Conservation (phyloP, 306 rosid species). For the Pueraria montana region DNA sequence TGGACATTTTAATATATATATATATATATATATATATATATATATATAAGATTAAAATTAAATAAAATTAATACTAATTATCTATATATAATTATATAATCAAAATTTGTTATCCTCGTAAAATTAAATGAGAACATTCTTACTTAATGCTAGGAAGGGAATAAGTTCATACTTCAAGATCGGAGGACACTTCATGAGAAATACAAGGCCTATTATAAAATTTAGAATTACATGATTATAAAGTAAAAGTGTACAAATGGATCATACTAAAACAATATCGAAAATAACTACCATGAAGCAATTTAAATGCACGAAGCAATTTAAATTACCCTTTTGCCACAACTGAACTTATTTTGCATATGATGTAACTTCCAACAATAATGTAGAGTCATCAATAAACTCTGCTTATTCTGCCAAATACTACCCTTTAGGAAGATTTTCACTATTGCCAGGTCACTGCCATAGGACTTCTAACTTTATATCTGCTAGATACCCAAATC, state of each 20-base stretch:
- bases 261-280: neutral
- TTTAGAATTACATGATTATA: neutral
- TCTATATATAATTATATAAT: too few relatives aligned
- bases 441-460: slow-evolving; percentile 68
- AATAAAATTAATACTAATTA: too few relatives aligned
- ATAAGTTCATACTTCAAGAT: neutral
- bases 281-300: slow-evolving; percentile 19
- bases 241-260: neutral
- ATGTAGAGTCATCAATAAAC: slow-evolving; percentile 19
- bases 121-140: too few relatives aligned
- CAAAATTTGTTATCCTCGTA: neutral
- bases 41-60: too few relatives aligned
- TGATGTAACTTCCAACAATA: slow-evolving; percentile 30
- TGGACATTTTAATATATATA: too few relatives aligned
- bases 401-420: slow-evolving; percentile 3
- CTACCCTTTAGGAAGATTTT: neutral
- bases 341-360: neutral
- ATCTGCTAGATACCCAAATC: slow-evolving; percentile 57
- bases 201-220: neutral
- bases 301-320: too few relatives aligned
- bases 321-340: slow-evolving; percentile 12
- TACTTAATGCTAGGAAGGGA: neutral
- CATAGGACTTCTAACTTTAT: slow-evolving; percentile 73
- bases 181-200: neutral
- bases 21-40: too few relatives aligned